Conservation (phyloP, 106 monocot genomes). For the Iris macrosiphon region DNA sequence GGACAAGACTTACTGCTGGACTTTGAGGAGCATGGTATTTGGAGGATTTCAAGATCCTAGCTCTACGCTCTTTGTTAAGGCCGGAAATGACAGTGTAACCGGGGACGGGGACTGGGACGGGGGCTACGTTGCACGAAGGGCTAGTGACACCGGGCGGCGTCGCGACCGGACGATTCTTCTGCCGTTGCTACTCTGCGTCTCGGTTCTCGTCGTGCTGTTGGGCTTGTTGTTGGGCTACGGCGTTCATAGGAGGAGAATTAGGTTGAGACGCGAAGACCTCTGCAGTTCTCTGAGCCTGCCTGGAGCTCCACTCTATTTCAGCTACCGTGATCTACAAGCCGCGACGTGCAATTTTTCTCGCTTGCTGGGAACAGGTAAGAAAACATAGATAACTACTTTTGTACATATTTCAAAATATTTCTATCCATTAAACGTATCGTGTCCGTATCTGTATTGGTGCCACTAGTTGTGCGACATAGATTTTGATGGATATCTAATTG, state of each 20-base stretch:
- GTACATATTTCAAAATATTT: too few species aligned
- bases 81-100: constrained; percentile 5
- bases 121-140: background rate
- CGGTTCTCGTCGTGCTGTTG: constrained; percentile 15
- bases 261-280: background rate
- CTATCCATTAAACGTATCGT: too few species aligned
- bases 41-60: constrained; percentile 41
- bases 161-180: background rate
- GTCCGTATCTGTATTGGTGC: too few species aligned
- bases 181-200: constrained; percentile 28
- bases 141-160: background rate
- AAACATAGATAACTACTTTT: too few species aligned
- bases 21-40: constrained; percentile 26
- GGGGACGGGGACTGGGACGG: background rate
- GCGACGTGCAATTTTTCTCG: constrained; percentile 33
- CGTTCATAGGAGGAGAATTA: constrained; percentile 9
- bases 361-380: constrained; percentile 32
- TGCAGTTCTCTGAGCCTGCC: constrained; percentile 18
- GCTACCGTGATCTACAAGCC: constrained; percentile 25
- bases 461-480: too few species aligned
- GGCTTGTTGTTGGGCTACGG: constrained; percentile 13
- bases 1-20: constrained; percentile 25
- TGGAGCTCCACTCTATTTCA: constrained; percentile 24
- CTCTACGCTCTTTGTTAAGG: constrained; percentile 27
- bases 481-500: too few species aligned